Base-by-base conservation (phyloP, 257 asterid species). In the Scutellaria barbata region DNA sequence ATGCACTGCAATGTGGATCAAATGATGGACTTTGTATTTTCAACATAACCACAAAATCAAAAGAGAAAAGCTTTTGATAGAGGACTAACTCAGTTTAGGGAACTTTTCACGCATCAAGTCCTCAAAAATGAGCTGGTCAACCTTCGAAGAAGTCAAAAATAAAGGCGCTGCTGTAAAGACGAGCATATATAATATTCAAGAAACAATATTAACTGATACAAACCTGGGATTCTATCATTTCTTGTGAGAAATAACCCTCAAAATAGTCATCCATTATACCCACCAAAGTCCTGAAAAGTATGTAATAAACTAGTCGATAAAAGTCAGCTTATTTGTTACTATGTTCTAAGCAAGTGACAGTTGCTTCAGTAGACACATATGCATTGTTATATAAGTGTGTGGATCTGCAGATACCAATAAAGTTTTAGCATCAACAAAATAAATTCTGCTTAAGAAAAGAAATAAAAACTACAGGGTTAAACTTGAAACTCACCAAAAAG, bases 211-310 rank as follows among this genome's bases (percentile, higher is more conserved):
- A 42, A 45, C 63, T 53, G 51, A 74, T 22, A 58, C 84, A 65
- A 70, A 92, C 98, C 96, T 92, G 96, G 70, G 98, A 92, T 81
- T 92, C 98, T 77, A 77, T 86, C 98, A 92, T 92, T 75, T 89
- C 98, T 70, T 85, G 90, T 42, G 98, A 88, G 85, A 86, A 92
- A 82, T 84, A 92, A 54, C 89, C 96, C 68, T 86, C 96, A 80
- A 92, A 92, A 77, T 89, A 88, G 80, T 92, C 96, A 77, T 92
- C 98, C 43, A 89, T 86, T 60, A 92, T 69, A 67, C 96, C 98
- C 72, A 88, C 95, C 89, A 92, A 81, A 72, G 96, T 75, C 98
- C 98, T 92, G 90, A 81, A 83, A 80, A 73, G 62, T 82, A 71
- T 59, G 59, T 65, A 76, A 79, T 61, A 81, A 79, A 78, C 79